A percentile compares a stretch with the other conserved stretches of the same genome.
phyloP scores from a whole-genome alignment of 148 eudicot species.

The Diospyros kaki region DNA sequence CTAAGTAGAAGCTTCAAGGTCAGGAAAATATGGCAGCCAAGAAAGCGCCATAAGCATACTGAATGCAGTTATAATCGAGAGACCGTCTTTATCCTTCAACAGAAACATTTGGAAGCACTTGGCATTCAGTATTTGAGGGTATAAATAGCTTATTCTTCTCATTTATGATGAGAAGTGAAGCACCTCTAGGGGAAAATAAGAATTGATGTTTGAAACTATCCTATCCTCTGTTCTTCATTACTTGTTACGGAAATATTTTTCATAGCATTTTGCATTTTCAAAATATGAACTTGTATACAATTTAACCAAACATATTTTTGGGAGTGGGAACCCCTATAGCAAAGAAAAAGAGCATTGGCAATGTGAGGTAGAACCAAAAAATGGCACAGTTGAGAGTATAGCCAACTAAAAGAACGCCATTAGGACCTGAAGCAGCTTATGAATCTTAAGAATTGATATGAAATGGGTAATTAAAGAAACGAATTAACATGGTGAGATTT shows the following conservation, averaged over 20 bases:
- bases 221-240: background rate
- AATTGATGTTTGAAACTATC: background rate
- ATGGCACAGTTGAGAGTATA: background rate
- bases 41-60: background rate
- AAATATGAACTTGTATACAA: background rate
- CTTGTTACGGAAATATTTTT: background rate
- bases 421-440: background rate
- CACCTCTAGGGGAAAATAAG: background rate
- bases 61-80: background rate
- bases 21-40: background rate
- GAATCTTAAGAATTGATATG: background rate
- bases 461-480: background rate
- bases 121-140: background rate
- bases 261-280: background rate
- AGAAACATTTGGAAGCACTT: background rate
- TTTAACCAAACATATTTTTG: background rate
- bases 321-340: background rate
- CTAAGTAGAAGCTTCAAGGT: background rate
- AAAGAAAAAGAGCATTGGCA: background rate
- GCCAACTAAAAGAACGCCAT: background rate
- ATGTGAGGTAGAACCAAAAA: background rate
- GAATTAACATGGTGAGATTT: conserved; percentile 1
- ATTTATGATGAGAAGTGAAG: background rate
- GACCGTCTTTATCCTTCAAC: background rate
- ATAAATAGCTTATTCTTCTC: too few relatives aligned